Conservation (phyloP, 2,329 filamentous ascomycete genomes). For the Hypomyces rosellus region DNA sequence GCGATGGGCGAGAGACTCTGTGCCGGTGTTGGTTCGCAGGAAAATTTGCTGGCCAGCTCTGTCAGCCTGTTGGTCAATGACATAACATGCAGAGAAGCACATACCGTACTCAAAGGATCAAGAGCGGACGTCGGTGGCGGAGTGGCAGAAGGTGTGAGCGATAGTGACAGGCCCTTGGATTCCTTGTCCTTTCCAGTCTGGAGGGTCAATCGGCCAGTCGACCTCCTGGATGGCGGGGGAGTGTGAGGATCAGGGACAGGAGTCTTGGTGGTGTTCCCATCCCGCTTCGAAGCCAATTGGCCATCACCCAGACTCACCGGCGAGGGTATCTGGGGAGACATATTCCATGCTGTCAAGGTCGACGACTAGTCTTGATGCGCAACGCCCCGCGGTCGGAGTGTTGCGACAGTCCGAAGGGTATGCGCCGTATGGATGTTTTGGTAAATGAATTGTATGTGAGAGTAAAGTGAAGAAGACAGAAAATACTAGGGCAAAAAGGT, state of each 20-base stretch:
- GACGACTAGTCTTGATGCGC: not conserved
- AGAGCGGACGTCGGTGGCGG: constrained; percentile 24
- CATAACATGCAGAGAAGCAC: constrained; percentile 9
- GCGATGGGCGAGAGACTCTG: constrained; percentile 45
- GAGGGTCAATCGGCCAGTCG: constrained; percentile 40
- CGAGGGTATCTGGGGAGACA: constrained; percentile 26
- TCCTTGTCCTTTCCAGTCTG: constrained; percentile 29
- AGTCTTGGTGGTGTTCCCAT: constrained; percentile 20
- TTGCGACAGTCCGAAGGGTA: constrained; percentile 5
- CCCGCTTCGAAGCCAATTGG: constrained; percentile 20
- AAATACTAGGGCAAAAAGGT: too few species aligned
- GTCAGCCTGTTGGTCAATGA: not conserved
- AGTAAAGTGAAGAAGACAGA: not conserved
- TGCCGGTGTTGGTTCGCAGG: constrained; percentile 30
- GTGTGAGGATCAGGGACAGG: constrained; percentile 22
- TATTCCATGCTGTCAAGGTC: constrained; percentile 30
- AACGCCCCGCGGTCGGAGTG: constrained; percentile 1
- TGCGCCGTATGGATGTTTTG: too few species aligned
- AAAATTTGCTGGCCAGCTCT: constrained; percentile 30
- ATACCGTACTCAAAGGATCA: constrained; percentile 33
- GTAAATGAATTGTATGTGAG: too few species aligned
- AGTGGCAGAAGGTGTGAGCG: constrained; percentile 18
- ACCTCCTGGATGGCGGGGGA: constrained; percentile 12
- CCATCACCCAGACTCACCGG: constrained; percentile 21
- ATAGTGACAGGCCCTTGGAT: constrained; percentile 21